phyloP scores from a whole-genome alignment of 257 asterid genomes.

The Leptodermis oblonga region DNA sequence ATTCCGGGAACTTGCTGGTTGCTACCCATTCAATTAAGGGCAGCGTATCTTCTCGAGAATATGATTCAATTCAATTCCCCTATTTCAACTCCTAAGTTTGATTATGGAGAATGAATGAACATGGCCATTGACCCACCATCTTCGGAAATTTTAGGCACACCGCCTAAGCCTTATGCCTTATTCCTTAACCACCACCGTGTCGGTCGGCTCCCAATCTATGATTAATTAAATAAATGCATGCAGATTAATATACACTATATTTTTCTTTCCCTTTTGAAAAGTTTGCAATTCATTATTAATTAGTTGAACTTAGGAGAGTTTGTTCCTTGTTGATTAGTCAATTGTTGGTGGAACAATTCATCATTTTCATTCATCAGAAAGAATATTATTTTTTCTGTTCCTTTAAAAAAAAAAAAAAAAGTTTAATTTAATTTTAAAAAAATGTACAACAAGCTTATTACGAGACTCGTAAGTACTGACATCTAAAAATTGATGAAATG shows the following conservation, averaged over 20 bases:
- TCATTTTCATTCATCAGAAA: not conserved
- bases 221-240: not conserved
- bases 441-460: too few species aligned
- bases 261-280: too few species aligned
- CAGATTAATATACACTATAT: too few species aligned
- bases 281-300: too few species aligned
- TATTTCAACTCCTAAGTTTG: not conserved
- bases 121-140: not conserved
- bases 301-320: too few species aligned
- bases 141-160: not conserved
- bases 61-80: too few species aligned
- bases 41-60: not conserved
- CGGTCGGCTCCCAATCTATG: not conserved
- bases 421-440: too few species aligned
- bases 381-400: not conserved
- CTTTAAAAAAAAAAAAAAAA: too few species aligned
- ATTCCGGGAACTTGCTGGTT: not conserved
- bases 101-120: not conserved
- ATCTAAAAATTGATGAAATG: too few species aligned
- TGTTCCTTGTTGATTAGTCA: not conserved
- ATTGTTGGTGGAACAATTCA: not conserved
- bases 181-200: not conserved
- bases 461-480: too few species aligned
- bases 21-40: not conserved
- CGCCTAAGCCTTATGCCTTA: too few species aligned